Conservation (phyloP, 306 rosid genomes). For the Senna siamea region DNA sequence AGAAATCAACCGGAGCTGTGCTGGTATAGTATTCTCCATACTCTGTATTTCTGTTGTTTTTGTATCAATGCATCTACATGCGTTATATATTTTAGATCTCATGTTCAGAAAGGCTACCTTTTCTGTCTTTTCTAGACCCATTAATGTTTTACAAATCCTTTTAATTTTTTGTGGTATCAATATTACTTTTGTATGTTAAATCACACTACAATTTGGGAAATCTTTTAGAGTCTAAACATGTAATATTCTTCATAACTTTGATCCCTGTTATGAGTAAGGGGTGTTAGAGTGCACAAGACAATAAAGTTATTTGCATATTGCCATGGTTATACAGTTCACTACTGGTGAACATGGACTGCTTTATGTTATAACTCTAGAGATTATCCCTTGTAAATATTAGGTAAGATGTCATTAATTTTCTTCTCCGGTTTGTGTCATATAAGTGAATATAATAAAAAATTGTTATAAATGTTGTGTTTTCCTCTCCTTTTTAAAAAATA, state of each 20-base stretch:
- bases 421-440: constrained; percentile 22
- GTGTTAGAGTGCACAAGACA: neutral
- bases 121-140: neutral
- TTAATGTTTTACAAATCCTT: neutral
- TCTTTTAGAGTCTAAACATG: neutral
- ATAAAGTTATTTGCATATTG: neutral
- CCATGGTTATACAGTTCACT: neutral
- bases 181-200: neutral
- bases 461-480: constrained; percentile 10
- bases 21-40: neutral
- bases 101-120: neutral
- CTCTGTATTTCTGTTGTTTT: neutral
- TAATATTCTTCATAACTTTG: neutral
- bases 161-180: neutral
- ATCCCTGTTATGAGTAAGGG: neutral
- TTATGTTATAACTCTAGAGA: neutral
- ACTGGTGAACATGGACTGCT: neutral
- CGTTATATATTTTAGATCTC: neutral
- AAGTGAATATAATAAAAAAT: constrained; percentile 16
- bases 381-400: neutral
- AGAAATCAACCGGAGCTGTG: neutral
- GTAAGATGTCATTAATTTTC: neutral
- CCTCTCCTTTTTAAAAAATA: neutral
- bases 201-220: neutral
- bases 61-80: neutral